phyloP scores from a whole-genome alignment of 2,329 filamentous ascomycete species.

The Microsporum audouinii region DNA sequence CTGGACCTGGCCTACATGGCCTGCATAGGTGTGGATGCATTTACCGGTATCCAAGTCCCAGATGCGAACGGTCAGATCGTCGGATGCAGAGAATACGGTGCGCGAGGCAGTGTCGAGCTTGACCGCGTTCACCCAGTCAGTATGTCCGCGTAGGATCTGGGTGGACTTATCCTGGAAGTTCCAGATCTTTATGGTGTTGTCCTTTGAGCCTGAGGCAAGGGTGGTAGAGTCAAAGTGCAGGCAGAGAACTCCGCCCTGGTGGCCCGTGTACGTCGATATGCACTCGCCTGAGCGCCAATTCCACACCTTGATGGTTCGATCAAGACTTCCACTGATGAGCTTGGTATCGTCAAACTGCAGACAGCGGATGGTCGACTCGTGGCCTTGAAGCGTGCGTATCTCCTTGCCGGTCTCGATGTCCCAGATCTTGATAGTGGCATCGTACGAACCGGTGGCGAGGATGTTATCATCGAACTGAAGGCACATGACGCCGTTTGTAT shows the following conservation, averaged over 20 bases:
- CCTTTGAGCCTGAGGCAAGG: slow-evolving; percentile 78
- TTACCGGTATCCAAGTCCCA: slow-evolving; percentile 83
- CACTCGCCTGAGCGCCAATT: slow-evolving; percentile 90
- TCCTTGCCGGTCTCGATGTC: slow-evolving; percentile 79
- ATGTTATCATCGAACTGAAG: slow-evolving; percentile 77
- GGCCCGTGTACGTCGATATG: slow-evolving; percentile 66
- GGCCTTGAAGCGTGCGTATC: slow-evolving; percentile 71
- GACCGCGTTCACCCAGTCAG: slow-evolving; percentile 95
- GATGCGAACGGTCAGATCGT: slow-evolving; percentile 80
- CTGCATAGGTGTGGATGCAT: slow-evolving; percentile 67
- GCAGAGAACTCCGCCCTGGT: slow-evolving; percentile 71
- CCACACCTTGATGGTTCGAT: slow-evolving; percentile 84
- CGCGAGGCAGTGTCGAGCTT: slow-evolving; percentile 70
- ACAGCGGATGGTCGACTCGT: slow-evolving; percentile 71
- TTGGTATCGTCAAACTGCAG: slow-evolving; percentile 89
- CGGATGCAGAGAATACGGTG: slow-evolving; percentile 83
- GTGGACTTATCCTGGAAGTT: slow-evolving; percentile 77
- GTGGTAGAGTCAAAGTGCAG: slow-evolving; percentile 78
- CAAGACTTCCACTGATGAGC: slow-evolving; percentile 79
- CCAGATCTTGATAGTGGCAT: slow-evolving; percentile 93
- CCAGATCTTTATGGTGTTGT: slow-evolving; percentile 83
- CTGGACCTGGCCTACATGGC: slow-evolving; percentile 91
- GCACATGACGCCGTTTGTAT: slow-evolving; percentile 77
- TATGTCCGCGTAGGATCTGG: slow-evolving; percentile 70
- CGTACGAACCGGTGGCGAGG: slow-evolving; percentile 88